These are phyloP conservation scores for Sugiyamaella grinbergsii DNA, from an alignment of 1,139 yeast species.

Conservation along the genomic window DNA sequence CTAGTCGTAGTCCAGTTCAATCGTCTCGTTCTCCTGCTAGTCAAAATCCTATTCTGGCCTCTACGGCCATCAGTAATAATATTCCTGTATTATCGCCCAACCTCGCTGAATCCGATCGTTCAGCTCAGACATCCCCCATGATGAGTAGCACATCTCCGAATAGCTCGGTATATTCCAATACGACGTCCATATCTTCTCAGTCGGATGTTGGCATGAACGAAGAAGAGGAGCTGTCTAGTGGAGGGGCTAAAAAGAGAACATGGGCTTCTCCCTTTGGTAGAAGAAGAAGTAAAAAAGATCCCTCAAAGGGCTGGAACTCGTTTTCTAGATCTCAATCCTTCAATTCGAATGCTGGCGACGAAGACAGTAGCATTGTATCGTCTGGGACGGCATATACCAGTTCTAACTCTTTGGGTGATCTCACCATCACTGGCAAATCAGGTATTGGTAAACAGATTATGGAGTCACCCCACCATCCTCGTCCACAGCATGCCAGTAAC, in stretches of 20 bases:
- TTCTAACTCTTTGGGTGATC: conserved; percentile 9
- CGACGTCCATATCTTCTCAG: conserved; percentile 37
- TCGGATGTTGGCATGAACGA: conserved; percentile 29
- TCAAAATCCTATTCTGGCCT: neutral
- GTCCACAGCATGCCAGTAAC: conserved; percentile 14
- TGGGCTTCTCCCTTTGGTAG: conserved; percentile 48
- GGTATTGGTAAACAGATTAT: conserved; percentile 27
- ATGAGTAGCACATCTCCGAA: conserved; percentile 36
- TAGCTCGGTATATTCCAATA: conserved; percentile 38
- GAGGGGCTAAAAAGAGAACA: conserved; percentile 35
- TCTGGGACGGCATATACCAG: conserved; percentile 13
- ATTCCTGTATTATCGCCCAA: conserved; percentile 20
- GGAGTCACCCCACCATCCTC: conserved; percentile 19
- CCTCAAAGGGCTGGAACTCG: conserved; percentile 35
- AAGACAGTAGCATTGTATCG: conserved; percentile 8
- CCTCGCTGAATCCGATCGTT: conserved; percentile 22
- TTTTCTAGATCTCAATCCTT: conserved; percentile 24
- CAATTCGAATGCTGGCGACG: conserved; percentile 18
- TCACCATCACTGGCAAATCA: conserved; percentile 29
- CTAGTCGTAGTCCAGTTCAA: too few relatives aligned
- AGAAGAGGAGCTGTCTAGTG: conserved; percentile 22
- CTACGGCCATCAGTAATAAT: neutral
- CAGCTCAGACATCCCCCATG: conserved; percentile 38
- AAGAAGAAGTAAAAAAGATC: conserved; percentile 36
- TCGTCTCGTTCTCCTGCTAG: neutral